Evolutionary conservation across 2,329 filamentous ascomycete species (phyloP).

Genomic region (Sclerotinia sclerotiorum): DNA sequence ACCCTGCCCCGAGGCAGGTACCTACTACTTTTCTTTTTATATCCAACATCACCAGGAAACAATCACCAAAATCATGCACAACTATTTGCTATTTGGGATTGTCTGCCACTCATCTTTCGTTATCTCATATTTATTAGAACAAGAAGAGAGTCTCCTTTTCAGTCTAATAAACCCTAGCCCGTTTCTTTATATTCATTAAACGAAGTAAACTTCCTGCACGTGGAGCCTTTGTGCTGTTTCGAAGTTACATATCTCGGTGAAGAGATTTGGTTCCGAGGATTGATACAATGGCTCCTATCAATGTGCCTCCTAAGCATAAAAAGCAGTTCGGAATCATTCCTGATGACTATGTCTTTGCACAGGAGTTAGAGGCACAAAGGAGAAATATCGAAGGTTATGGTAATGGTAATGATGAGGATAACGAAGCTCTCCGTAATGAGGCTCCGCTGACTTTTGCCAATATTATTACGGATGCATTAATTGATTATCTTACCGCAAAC

Average conservation of each 20-base stretch:
- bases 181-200: background rate
- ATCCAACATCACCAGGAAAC: background rate
- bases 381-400: background rate
- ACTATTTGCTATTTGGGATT: background rate
- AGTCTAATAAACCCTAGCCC: background rate
- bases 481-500: conserved; percentile 1
- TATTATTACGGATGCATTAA: conserved; percentile 1
- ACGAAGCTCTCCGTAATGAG: background rate
- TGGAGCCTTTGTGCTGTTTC: background rate
- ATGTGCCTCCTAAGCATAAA: background rate
- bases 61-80: no score
- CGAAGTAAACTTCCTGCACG: background rate
- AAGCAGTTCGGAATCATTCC: background rate
- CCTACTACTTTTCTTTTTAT: background rate
- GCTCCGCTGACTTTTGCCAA: background rate
- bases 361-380: background rate
- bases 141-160: background rate
- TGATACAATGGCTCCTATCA: background rate
- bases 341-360: conserved; percentile 1
- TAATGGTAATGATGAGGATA: background rate
- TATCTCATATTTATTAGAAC: background rate
- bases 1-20: background rate
- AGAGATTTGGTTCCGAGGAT: background rate
- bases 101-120: background rate
- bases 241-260: background rate